A percentile compares a stretch with the other conserved stretches of the same genome.
Conservation (phyloP, 805 yeast species). For the Ogataea henricii region DNA sequence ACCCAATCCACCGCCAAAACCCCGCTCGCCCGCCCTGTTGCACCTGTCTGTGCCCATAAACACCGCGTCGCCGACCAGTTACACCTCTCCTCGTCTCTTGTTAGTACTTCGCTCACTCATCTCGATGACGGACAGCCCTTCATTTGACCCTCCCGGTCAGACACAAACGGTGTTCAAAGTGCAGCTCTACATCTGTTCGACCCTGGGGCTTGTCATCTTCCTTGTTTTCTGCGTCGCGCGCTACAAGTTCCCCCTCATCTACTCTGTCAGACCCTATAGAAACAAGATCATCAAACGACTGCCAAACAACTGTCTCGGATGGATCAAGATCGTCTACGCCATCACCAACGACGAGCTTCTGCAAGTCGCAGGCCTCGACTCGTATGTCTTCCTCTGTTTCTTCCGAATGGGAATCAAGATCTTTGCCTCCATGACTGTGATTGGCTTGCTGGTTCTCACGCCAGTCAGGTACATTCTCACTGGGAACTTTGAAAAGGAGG, state of each 20-base stretch:
- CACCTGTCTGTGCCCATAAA: too few species aligned
- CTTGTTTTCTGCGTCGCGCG: conserved; percentile 51
- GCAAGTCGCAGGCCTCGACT: conserved; percentile 59
- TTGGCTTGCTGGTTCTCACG: conserved; percentile 51
- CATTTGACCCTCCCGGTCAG: conserved; percentile 42
- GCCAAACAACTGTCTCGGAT: conserved; percentile 52
- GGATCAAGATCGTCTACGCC: conserved; percentile 50
- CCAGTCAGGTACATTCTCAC: conserved; percentile 56
- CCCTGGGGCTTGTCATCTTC: conserved; percentile 49
- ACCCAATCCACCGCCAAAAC: too few species aligned
- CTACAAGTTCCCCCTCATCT: conserved; percentile 57
- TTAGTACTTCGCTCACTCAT: neutral
- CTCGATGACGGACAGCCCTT: conserved; percentile 35
- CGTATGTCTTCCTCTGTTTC: conserved; percentile 58
- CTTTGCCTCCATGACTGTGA: conserved; percentile 43
- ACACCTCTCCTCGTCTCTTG: too few species aligned
- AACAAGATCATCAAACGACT: conserved; percentile 44
- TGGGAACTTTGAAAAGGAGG: conserved; percentile 46
- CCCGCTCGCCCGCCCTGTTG: too few species aligned
- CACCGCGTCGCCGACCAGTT: too few species aligned
- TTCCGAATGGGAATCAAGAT: conserved; percentile 56
- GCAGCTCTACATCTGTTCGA: conserved; percentile 51
- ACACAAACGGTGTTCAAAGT: conserved; percentile 60
- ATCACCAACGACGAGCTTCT: conserved; percentile 53
- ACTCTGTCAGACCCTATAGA: conserved; percentile 55